Conservation (phyloP, 495 filamentous ascomycete genomes). For the Mytilinidion resinicola region DNA sequence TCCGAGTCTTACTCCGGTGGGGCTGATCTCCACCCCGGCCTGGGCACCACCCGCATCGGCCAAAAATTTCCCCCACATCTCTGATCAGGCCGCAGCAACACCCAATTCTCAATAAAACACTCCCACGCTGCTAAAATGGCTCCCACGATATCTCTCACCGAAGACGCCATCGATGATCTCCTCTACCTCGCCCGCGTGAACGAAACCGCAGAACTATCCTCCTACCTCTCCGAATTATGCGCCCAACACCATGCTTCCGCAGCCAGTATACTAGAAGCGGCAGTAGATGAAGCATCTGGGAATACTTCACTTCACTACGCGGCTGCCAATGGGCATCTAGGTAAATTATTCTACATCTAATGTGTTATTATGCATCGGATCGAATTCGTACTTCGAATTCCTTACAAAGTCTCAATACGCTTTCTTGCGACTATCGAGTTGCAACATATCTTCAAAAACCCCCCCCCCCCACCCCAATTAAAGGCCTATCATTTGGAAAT, state of each 20-base stretch:
- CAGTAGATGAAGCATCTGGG: conserved; percentile 62
- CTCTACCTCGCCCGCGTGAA: conserved; percentile 74
- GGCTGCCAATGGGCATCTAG: conserved; percentile 76
- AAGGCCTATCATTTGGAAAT: too few relatives aligned
- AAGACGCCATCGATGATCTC: conserved; percentile 81
- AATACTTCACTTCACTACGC: conserved; percentile 81
- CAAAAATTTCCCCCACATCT: too few relatives aligned
- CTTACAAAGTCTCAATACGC: conserved; percentile 35
- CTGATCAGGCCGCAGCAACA: too few relatives aligned
- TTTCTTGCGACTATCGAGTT: too few relatives aligned
- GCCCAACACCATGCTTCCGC: conserved; percentile 47
- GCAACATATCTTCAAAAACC: too few relatives aligned
- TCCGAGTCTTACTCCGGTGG: too few relatives aligned
- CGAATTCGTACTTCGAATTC: not conserved
- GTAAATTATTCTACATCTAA: conserved; percentile 40
- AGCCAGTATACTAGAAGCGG: conserved; percentile 54
- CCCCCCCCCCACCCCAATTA: too few relatives aligned
- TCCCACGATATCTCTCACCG: conserved; percentile 42
- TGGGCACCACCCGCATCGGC: too few relatives aligned
- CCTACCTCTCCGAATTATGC: conserved; percentile 51
- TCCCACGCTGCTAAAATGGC: not conserved
- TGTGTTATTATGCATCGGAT: conserved; percentile 17
- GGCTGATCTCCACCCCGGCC: too few relatives aligned
- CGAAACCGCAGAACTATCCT: conserved; percentile 62
- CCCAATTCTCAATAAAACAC: too few relatives aligned